Evolutionary conservation across 75 land plant species (phyloP).

Genomic region (Pinus tabuliformis): DNA sequence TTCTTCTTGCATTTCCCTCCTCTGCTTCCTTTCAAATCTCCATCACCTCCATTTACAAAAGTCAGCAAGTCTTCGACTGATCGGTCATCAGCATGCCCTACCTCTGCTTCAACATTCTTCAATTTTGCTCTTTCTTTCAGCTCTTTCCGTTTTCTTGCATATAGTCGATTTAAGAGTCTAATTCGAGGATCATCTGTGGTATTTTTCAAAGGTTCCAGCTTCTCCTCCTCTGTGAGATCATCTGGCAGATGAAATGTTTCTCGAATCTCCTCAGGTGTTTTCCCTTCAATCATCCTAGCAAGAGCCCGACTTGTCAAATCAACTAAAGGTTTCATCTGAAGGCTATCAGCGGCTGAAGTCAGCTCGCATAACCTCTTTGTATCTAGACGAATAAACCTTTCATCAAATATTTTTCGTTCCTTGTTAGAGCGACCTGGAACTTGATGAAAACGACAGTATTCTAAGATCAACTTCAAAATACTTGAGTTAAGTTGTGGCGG

Average conservation of each 20-base stretch:
- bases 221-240: constrained; percentile 99
- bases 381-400: constrained; percentile 81
- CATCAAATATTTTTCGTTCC: constrained; percentile 93
- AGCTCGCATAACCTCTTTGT: constrained; percentile 86
- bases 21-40: constrained; percentile 43
- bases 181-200: constrained; percentile 92
- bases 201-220: constrained; percentile 88
- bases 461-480: constrained; percentile 65
- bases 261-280: constrained; percentile 92
- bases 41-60: constrained; percentile 60
- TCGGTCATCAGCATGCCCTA: constrained; percentile 54
- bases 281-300: constrained; percentile 98
- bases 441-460: constrained; percentile 97
- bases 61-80: constrained; percentile 75
- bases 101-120: constrained; percentile 67
- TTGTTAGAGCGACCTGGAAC: constrained; percentile 90
- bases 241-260: constrained; percentile 94
- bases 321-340: constrained; percentile 89
- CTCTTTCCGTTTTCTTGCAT: constrained; percentile 94
- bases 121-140: constrained; percentile 78
- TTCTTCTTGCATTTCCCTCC: constrained; percentile 51
- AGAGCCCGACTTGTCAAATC: constrained; percentile 93
- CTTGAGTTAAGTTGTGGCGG: constrained; percentile 73
- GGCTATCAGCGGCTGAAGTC: constrained; percentile 96
- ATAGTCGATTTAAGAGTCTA: constrained; percentile 79